Percentiles rank a stretch among this genome's conserved stretches.
phyloP scores from a whole-genome alignment of 805 yeast genomes.

The Candida dajiaensis region DNA sequence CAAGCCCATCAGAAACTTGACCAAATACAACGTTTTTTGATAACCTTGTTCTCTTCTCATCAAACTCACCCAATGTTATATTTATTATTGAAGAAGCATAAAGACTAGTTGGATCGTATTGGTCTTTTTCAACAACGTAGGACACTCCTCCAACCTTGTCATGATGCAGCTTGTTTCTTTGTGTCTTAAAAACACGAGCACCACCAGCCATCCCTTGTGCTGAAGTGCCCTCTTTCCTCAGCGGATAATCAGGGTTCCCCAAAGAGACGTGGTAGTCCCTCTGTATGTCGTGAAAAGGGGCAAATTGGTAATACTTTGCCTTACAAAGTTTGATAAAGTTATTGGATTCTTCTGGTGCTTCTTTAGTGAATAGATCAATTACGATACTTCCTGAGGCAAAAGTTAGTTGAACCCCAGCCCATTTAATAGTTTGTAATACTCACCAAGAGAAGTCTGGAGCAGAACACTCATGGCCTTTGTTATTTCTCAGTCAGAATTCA shows the following conservation, averaged over 20 bases:
- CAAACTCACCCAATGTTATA: conserved; percentile 30
- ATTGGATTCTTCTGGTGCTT: conserved; percentile 32
- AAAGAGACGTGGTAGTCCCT: conserved; percentile 33
- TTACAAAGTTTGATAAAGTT: conserved; percentile 53
- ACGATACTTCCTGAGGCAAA: conserved; percentile 43
- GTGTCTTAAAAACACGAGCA: conserved; percentile 11
- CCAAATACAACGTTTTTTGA: conserved; percentile 37
- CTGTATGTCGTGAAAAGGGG: conserved; percentile 42
- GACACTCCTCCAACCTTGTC: conserved; percentile 31
- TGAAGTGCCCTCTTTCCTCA: conserved; percentile 25
- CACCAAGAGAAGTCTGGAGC: conserved; percentile 34
- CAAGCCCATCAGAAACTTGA: conserved; percentile 44
- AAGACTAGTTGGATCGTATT: conserved; percentile 1
- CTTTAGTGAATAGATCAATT: conserved; percentile 36
- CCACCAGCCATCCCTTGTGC: conserved; percentile 27
- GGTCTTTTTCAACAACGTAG: conserved; percentile 13
- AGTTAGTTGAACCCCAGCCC: conserved; percentile 1
- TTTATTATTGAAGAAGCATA: conserved; percentile 31
- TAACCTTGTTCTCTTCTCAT: conserved; percentile 7
- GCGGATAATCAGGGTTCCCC: conserved; percentile 46
- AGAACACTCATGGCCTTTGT: conserved; percentile 32
- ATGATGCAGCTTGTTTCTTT: conserved; percentile 22
- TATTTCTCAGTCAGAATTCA: too few relatives aligned
- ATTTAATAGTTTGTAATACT: conserved; percentile 11
- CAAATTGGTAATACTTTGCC: conserved; percentile 43